Percentiles rank a stretch among this genome's conserved stretches.
Conservation (phyloP, 2,329 filamentous ascomycete genomes). For the Albifimbria verrucaria region DNA sequence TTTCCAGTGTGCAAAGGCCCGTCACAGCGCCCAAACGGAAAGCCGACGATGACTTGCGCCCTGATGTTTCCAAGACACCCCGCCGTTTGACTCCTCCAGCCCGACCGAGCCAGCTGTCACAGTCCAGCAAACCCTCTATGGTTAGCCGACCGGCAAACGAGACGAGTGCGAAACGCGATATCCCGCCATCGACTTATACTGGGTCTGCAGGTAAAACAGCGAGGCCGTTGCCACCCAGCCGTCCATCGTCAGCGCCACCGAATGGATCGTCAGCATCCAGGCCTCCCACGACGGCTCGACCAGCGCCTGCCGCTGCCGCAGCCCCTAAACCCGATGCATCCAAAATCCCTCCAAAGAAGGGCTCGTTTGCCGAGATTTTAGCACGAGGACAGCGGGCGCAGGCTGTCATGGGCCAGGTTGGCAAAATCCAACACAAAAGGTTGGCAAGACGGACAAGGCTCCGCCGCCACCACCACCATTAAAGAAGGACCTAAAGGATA, state of each 20-base stretch:
- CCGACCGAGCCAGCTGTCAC: conserved; percentile 6
- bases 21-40: conserved; percentile 50
- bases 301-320: conserved; percentile 12
- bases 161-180: conserved; percentile 7
- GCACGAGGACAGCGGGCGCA: conserved; percentile 68
- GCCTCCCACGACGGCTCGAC: not conserved
- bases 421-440: conserved; percentile 73
- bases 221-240: conserved; percentile 10
- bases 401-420: conserved; percentile 56
- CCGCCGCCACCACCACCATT: not conserved
- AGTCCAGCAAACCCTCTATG: not conserved
- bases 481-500: conserved; percentile 45
- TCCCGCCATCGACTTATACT: conserved; percentile 19
- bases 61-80: conserved; percentile 38
- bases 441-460: conserved; percentile 54
- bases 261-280: not conserved
- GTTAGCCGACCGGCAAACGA: conserved; percentile 4
- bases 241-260: conserved; percentile 6
- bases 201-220: conserved; percentile 19
- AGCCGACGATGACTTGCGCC: conserved; percentile 47
- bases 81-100: conserved; percentile 21
- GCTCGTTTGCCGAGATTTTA: conserved; percentile 72
- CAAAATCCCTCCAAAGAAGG: conserved; percentile 60
- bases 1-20: conserved; percentile 12
- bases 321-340: conserved; percentile 37